Conservation (phyloP, 495 filamentous ascomycete species). For the Penicillium canariense region DNA sequence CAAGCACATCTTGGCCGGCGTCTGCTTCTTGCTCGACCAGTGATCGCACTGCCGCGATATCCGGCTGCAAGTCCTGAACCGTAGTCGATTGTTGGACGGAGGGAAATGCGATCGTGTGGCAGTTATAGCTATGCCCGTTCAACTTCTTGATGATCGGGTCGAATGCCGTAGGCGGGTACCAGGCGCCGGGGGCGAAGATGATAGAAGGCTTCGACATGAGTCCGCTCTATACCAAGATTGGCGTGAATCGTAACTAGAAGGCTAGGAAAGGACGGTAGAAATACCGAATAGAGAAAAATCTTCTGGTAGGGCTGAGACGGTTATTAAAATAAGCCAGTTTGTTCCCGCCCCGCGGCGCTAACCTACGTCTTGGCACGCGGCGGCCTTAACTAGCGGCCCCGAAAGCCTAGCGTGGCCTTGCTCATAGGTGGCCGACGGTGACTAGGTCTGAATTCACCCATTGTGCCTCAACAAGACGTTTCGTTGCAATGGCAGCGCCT, state of each 20-base stretch:
- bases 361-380: not conserved
- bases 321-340: not conserved
- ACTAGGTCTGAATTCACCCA: not conserved
- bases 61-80: slow-evolving; percentile 27
- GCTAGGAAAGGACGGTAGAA: not conserved
- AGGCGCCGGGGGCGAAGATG: slow-evolving; percentile 37
- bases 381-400: not conserved
- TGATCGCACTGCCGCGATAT: slow-evolving; percentile 29
- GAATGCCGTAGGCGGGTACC: slow-evolving; percentile 36
- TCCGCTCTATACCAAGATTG: too few species aligned
- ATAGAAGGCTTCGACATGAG: slow-evolving; percentile 33
- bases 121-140: slow-evolving; percentile 17
- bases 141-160: slow-evolving; percentile 27
- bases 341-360: not conserved
- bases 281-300: too few species aligned
- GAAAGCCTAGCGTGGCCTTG: not conserved
- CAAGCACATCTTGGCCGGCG: slow-evolving; percentile 34
- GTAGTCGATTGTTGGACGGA: slow-evolving; percentile 29
- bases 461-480: too few species aligned
- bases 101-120: slow-evolving; percentile 31
- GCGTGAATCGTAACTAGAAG: not conserved
- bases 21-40: slow-evolving; percentile 26
- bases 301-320: not conserved
- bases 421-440: too few species aligned
- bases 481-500: too few species aligned